These are phyloP conservation scores for Petunia axillaris DNA, from an alignment of 257 asterid genomes.

Conservation along the genomic window DNA sequence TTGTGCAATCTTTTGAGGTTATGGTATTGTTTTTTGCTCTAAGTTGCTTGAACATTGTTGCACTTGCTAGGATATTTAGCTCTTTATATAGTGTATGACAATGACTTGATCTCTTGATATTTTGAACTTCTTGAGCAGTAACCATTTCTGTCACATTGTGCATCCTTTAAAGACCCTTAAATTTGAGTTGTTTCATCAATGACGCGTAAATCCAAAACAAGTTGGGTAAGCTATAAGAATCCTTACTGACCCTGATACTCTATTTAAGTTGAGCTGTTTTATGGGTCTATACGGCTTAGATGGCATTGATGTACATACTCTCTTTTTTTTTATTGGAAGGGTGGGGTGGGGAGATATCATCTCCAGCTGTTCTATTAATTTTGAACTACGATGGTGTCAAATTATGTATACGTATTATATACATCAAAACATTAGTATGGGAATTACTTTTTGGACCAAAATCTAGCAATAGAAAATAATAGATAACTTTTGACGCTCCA, in stretches of 20 bases:
- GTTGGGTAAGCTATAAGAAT: no score
- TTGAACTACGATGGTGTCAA: background rate
- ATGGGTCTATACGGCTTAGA: background rate
- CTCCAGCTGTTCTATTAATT: background rate
- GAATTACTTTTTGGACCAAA: background rate
- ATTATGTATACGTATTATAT: background rate
- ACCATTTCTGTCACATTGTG: background rate
- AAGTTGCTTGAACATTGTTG: background rate
- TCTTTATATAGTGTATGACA: background rate
- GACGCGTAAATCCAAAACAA: no score
- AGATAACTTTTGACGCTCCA: background rate
- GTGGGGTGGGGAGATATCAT: background rate
- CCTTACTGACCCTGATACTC: no score
- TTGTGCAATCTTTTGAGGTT: conserved; percentile 10
- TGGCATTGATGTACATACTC: background rate
- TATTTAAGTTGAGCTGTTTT: background rate
- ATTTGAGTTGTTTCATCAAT: conserved; percentile 1
- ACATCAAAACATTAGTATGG: background rate
- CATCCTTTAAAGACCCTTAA: background rate
- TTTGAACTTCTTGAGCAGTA: background rate
- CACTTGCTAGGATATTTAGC: conserved; percentile 6
- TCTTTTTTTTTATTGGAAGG: no score
- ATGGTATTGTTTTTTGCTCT: background rate
- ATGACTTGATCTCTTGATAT: background rate
- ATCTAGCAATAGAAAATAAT: background rate